phyloP scores from a whole-genome alignment of 1,284 basidiomycete genomes.

The Rhodotorula sp. region DNA sequence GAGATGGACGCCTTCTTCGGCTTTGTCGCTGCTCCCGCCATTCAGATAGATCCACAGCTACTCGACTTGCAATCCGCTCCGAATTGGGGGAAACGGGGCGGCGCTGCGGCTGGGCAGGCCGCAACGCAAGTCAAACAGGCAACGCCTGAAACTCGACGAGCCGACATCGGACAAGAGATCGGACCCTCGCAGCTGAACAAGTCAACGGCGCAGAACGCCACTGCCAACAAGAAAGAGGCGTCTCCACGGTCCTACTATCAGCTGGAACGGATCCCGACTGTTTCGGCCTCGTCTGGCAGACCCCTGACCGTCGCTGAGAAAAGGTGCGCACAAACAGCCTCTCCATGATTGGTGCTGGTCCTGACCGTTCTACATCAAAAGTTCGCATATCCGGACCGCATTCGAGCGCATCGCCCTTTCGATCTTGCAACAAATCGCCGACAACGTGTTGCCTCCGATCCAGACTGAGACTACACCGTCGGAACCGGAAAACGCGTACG shows the following conservation, averaged over 20 bases:
- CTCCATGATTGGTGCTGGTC: too few relatives aligned
- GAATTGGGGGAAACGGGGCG: background rate
- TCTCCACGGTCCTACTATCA: constrained; percentile 1
- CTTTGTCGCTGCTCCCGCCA: constrained; percentile 2
- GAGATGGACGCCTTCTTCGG: constrained; percentile 40
- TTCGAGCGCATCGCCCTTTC: constrained; percentile 28
- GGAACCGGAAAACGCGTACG: background rate
- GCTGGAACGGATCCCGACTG: constrained; percentile 13
- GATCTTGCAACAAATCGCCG: constrained; percentile 20
- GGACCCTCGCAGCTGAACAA: too few relatives aligned
- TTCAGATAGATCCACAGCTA: background rate
- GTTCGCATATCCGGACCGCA: constrained; percentile 5
- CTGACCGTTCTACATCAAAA: background rate
- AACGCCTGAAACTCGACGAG: too few relatives aligned
- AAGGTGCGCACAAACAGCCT: background rate
- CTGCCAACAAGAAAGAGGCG: background rate
- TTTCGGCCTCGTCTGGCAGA: background rate
- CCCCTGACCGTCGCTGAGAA: constrained; percentile 3
- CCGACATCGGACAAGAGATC: too few relatives aligned
- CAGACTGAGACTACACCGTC: background rate
- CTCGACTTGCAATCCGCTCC: background rate
- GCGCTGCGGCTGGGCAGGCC: too few relatives aligned
- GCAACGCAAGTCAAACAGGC: too few relatives aligned
- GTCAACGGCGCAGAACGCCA: too few relatives aligned
- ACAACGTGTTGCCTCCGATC: background rate